Percentiles rank a stretch among this genome's conserved stretches.
Evolutionary conservation across 2,329 filamentous ascomycete species (phyloP).

Genomic region (Knoxdaviesia proteae): DNA sequence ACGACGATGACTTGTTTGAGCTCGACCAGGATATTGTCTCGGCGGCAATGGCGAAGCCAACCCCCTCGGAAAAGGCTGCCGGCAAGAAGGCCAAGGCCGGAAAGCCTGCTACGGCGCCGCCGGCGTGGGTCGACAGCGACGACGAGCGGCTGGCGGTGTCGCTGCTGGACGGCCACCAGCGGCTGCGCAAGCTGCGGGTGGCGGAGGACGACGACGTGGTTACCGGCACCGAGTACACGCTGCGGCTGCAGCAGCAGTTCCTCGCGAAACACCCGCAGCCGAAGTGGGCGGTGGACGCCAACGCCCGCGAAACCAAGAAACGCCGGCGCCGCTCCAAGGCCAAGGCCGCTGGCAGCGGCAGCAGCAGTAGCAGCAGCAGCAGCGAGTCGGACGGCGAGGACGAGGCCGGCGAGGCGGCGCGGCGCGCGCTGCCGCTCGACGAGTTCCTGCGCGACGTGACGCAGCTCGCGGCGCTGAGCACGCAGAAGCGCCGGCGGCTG

Average conservation of each 20-base stretch:
- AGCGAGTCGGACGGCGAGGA: conserved; percentile 31
- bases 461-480: conserved; percentile 35
- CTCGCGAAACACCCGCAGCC: conserved; percentile 37
- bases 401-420: conserved; percentile 33
- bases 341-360: conserved; percentile 17
- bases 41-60: conserved; percentile 23
- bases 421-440: conserved; percentile 59
- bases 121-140: conserved; percentile 87
- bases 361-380: conserved; percentile 11
- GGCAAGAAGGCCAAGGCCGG: conserved; percentile 7
- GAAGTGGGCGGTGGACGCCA: conserved; percentile 33
- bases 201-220: conserved; percentile 72
- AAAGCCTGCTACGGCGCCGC: conserved; percentile 15
- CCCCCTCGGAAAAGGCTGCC: conserved; percentile 4
- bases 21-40: conserved; percentile 34
- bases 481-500: conserved; percentile 45
- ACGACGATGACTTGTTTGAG: conserved; percentile 72
- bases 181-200: conserved; percentile 63
- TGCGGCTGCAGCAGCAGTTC: conserved; percentile 61
- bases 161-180: conserved; percentile 44
- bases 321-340: conserved; percentile 29
- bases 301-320: conserved; percentile 28
- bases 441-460: conserved; percentile 57
- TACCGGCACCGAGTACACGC: conserved; percentile 67
- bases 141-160: conserved; percentile 77